phyloP scores from a whole-genome alignment of 1,284 basidiomycete genomes.

The Acaromyces ingoldii region DNA sequence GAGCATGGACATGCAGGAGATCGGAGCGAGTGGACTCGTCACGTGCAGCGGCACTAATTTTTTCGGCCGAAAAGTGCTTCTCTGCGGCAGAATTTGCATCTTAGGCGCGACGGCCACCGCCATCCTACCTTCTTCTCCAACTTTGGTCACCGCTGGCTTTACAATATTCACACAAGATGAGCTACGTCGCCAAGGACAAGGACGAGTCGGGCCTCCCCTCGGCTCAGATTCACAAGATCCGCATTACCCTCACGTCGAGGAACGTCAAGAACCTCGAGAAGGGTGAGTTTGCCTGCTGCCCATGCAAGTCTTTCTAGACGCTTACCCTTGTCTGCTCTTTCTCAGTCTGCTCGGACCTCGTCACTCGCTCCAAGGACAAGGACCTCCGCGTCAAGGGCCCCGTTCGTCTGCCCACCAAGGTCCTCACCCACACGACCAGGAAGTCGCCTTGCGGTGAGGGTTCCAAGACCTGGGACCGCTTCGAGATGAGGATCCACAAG shows the following conservation, averaged over 20 bases:
- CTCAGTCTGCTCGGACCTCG: conserved; percentile 86
- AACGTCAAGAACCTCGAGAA: conserved; percentile 99
- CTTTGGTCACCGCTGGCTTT: conserved; percentile 20
- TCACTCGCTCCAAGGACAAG: conserved; percentile 99
- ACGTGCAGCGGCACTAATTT: too few relatives aligned
- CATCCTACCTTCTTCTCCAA: conserved; percentile 14
- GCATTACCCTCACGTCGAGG: conserved; percentile 96
- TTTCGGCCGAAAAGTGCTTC: too few relatives aligned
- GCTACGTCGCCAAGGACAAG: conserved; percentile 91
- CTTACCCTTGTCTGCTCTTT: background rate
- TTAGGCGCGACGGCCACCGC: background rate
- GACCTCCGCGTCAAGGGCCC: conserved; percentile 99
- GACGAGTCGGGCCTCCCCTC: conserved; percentile 70
- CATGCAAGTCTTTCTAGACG: background rate
- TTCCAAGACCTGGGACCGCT: conserved; percentile 98
- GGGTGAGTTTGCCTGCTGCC: conserved; percentile 59
- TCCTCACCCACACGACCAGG: conserved; percentile 96
- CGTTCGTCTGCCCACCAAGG: conserved; percentile 97
- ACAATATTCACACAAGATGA: background rate
- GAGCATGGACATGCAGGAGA: too few relatives aligned
- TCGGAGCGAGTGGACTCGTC: too few relatives aligned
- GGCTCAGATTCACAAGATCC: conserved; percentile 97
- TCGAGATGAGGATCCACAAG: conserved; percentile 99
- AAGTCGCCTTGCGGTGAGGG: conserved; percentile 78
- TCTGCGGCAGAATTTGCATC: too few relatives aligned